phyloP scores from a whole-genome alignment of 139 green algal genomes.

The Ettlia oleoabundans region DNA sequence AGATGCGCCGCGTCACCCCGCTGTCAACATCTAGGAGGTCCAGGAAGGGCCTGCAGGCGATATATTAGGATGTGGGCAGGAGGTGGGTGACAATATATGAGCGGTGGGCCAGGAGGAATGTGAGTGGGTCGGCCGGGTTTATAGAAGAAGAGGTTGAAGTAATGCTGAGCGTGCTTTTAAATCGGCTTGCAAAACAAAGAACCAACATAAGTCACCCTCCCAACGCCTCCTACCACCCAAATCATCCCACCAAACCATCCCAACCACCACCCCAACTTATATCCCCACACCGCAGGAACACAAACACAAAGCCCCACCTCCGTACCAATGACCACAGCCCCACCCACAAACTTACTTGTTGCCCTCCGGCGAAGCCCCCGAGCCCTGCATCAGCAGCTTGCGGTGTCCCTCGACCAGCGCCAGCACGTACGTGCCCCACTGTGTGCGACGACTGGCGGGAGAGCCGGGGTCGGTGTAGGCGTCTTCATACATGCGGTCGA shows the following conservation, averaged over 20 bases:
- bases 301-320: neutral
- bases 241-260: no score
- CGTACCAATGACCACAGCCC: neutral
- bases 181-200: no score
- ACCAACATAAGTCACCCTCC: no score
- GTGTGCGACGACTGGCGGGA: conserved; percentile 77
- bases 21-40: conserved; percentile 82
- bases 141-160: no score
- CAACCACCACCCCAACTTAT: no score
- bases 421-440: conserved; percentile 83
- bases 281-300: no score
- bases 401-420: conserved; percentile 58
- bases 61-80: neutral
- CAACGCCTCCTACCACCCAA: no score
- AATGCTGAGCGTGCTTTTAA: no score
- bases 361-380: conserved; percentile 84
- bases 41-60: conserved; percentile 81
- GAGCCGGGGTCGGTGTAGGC: conserved; percentile 77
- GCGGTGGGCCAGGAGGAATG: no score
- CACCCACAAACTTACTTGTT: neutral
- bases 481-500: conserved; percentile 82
- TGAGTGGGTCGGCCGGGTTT: no score
- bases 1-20: conserved; percentile 77
- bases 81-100: neutral
- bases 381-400: conserved; percentile 84